Base-by-base conservation (phyloP, 768 basidiomycete genomes). In the Pilatotrama ljubarskyi region DNA sequence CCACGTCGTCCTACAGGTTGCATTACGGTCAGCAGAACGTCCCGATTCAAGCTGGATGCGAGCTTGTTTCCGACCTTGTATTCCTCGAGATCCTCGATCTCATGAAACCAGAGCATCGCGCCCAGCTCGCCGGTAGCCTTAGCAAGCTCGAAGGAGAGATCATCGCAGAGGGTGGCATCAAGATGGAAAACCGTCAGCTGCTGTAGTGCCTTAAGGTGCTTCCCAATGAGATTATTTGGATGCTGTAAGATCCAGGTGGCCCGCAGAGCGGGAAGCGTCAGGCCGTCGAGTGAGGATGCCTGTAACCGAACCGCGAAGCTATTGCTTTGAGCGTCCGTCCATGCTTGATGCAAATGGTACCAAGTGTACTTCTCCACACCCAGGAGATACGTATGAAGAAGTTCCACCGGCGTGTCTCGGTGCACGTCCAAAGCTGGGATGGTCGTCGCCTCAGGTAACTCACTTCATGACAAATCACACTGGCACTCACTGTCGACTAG, bases 171-270 rank as follows among this genome's bases (percentile, higher is more conserved):
- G 5, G 10, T n/a, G 9, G 55, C 63, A 29, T 65, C 38, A 1
- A 68, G 40, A 36, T 72, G 66, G 51, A 78, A 78, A 3, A 71
- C 54, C 2, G 48, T 65, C 1, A 72, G 62, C 55, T 77, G 74
- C 41, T 68, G 65, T 0, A 78, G 63, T 9, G 57, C 58, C 58
- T 74, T 73, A 68, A 76, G 74, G 49, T 77, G 76, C 46, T 73
- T 74, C 0, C 76, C 73, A 17, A 77, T 73, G 1, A 77, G 67
- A 2, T 58, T 55, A 40, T 74, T 74, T 29, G 68, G 69, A 57
- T 77, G 75, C 48, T 74, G 69, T 4, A 74, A 49, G 11, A 77
- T 63, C 52, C 76, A 77, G 5, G 36, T 20, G 0, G 75, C 64
- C 15, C 70, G 68, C 1, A 72, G 46, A 1, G 71, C 49, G 0